Percentiles rank a stretch among this genome's conserved stretches.
Conservation (phyloP, 2,329 filamentous ascomycete genomes). For the Parastagonospora avenae region DNA sequence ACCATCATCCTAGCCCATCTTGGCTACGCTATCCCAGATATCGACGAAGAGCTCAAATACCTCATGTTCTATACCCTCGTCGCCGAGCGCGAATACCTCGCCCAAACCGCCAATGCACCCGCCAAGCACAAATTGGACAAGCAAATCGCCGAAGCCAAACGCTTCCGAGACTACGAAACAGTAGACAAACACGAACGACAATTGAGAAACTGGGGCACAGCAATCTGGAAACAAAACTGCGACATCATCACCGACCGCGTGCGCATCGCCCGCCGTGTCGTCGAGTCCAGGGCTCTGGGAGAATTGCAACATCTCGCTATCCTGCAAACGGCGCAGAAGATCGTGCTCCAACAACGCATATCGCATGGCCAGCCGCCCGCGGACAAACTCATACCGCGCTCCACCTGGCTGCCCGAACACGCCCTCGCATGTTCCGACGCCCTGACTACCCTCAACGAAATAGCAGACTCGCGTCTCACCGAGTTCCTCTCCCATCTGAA, state of each 20-base stretch:
- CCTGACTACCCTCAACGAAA: background rate
- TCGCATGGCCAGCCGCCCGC: background rate
- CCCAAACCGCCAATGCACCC: constrained; percentile 4
- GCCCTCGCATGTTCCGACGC: background rate
- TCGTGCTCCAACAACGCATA: background rate
- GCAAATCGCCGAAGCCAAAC: constrained; percentile 2
- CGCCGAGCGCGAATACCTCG: constrained; percentile 4
- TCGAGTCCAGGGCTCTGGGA: background rate
- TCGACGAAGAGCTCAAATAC: constrained; percentile 22
- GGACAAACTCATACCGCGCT: background rate
- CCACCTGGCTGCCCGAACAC: background rate
- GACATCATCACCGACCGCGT: background rate
- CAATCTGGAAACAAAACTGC: background rate
- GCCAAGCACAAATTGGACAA: constrained; percentile 1
- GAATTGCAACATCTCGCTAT: background rate
- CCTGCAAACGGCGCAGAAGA: background rate
- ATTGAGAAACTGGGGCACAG: background rate
- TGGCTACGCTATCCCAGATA: constrained; percentile 15
- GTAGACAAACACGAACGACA: background rate
- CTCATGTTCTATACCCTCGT: constrained; percentile 16
- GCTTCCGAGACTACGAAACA: background rate
- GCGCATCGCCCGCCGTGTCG: background rate
- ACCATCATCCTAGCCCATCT: constrained; percentile 23
- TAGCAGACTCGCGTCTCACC: background rate
- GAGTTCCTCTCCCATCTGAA: constrained; percentile 3